Base-by-base conservation (phyloP, 148 eudicot species). In the Agrostemma githago region DNA sequence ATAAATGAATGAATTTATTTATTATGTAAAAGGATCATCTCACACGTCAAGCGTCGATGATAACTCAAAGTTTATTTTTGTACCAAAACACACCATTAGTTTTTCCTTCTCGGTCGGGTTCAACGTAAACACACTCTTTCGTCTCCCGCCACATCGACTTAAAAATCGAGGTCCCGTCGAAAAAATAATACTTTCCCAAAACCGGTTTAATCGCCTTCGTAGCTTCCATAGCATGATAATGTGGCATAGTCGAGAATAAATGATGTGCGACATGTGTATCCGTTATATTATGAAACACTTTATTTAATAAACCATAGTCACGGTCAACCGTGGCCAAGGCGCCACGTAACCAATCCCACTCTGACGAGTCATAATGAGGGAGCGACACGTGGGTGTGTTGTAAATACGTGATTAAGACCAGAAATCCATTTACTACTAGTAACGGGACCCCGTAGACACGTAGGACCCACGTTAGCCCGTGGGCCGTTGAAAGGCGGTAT, bases 221-320 rank as follows among this genome's bases (percentile, higher is more conserved):
- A 2, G 98, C 98, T 78, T 93, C 98, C 96, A 85, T 86, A 1
- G 98, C 98, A 61, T 93, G 92, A 61, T 93, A 93, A 82, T 93
- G 98, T 3, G 98, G 98, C 85, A 93, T 89, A 7, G 89, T 88
- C 3, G 98, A 89, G 88, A 93, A 80, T 76, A 93, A 72, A 74
- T 93, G 98, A 79, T 93, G 98, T 6, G 90, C 88, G 5, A 93
- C 93, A 38, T 93, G 98, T 4, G 98, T 93, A 40, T 93, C 92
- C 1, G 93, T 89, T 2, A 89, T 90, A 80, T 93, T 85, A 70
- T 93, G 98, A 78, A 93, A 90, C 51, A 93, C 94, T 76, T 81
- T 90, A 79, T 93, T 90, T 12, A 93, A 68, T n/a, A 93, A 15
- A 4, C 98, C 89, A 37, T 89, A 93, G 41, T 90, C 96, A 51